These are phyloP conservation scores for Cordia subcordata DNA, from an alignment of 257 asterid species.

Conservation along the genomic window DNA sequence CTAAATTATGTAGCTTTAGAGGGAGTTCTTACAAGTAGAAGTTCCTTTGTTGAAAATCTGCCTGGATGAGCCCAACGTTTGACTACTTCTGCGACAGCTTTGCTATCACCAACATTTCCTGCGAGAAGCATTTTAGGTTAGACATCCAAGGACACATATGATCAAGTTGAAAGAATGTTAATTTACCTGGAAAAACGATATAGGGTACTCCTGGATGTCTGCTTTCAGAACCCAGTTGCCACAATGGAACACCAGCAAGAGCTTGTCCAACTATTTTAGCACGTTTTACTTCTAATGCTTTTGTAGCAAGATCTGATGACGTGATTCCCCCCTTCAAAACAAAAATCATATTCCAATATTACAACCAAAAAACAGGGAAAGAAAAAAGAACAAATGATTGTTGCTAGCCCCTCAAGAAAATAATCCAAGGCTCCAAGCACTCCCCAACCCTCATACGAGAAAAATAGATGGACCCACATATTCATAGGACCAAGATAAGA, in stretches of 20 bases:
- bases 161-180: neutral
- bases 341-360: neutral
- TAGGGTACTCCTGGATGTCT: constrained; percentile 88
- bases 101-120: constrained; percentile 96
- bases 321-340: constrained; percentile 88
- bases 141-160: constrained; percentile 5
- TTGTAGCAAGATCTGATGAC: constrained; percentile 95
- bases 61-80: constrained; percentile 66
- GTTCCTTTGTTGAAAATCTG: constrained; percentile 71
- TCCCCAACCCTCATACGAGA: too few species aligned
- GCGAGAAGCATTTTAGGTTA: constrained; percentile 21
- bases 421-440: too few species aligned
- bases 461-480: too few species aligned
- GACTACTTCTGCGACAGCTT: constrained; percentile 86
- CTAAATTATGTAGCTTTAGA: constrained; percentile 6
- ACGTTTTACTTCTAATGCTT: constrained; percentile 84
- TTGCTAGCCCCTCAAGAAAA: too few species aligned
- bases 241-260: constrained; percentile 88
- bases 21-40: constrained; percentile 63
- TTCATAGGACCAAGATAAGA: neutral
- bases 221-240: constrained; percentile 98
- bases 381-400: too few species aligned
- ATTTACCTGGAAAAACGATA: constrained; percentile 91
- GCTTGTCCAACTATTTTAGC: constrained; percentile 96
- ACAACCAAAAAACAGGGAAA: too few species aligned